Base-by-base conservation (phyloP, 2,329 filamentous ascomycete genomes). In the Alternaria hordeiaustralica region DNA sequence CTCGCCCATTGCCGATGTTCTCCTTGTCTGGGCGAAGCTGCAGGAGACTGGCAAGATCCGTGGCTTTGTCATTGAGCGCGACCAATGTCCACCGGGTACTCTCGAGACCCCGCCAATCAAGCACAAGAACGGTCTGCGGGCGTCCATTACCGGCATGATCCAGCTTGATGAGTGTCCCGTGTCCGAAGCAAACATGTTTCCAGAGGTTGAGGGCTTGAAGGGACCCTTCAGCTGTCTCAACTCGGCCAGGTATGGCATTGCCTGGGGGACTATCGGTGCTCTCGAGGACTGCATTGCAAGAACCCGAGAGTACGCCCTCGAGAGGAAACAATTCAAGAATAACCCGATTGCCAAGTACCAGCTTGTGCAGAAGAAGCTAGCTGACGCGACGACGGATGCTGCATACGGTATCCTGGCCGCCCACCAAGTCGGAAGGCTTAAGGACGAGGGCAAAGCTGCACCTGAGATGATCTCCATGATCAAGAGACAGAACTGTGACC, bases 381-480 rank as follows among this genome's bases (percentile, higher is more conserved):
- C 95, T 1, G 96, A 99, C 80, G 96, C 96, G 2, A 86, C 88
- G 5, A 97, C 95, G 1, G 96, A 99, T 79, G 93, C 92, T 3
- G 91, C 94, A 1, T 98, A 92, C 77, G 96, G 96, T 46, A 92
- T 93, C n/a, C 83, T 97, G 58, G 96, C 96, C 7, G 91, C 93
- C 8, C 89, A 93, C 61, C 96, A 99, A 81, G 95, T 98, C 36
- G 94, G 94, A 56, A 86, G 95, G 65, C 87, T 98, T 61, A 98
- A 97, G 87, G 95, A 98, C 73, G 89, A 93, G 78, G 94, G 94
- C 67, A 92, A 93, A 80, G 89, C 88, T 23, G 90, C 91, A 3
- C 94, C 96, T 7, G 96, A 99, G 84, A 98, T 98, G 95, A 97
- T 99, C 75, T 89, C 87, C 9, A 90, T 99, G 92, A 90, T 98